These are phyloP conservation scores for Novymonas esmeraldas DNA, from an alignment of 208 protist genomes.

Conservation along the genomic window DNA sequence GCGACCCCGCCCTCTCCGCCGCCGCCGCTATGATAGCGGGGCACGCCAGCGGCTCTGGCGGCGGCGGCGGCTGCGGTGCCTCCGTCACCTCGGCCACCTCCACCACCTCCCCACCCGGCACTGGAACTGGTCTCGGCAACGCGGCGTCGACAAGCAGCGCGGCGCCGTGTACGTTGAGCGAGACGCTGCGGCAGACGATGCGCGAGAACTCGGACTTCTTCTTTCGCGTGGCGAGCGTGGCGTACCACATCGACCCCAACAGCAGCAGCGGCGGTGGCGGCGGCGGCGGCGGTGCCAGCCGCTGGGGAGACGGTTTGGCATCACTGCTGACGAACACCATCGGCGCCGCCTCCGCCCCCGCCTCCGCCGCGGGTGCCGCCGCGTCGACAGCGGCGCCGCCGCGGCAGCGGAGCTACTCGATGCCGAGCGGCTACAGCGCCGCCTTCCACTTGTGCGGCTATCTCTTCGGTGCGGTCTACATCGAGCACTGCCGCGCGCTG, in stretches of 20 bases:
- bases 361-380: background rate
- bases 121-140: background rate
- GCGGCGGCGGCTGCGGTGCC: constrained; percentile 1
- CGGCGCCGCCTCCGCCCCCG: background rate
- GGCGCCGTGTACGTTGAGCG: constrained; percentile 12
- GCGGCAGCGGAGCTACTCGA: constrained; percentile 26
- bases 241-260: constrained; percentile 32
- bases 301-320: constrained; percentile 14
- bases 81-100: background rate
- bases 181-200: constrained; percentile 25
- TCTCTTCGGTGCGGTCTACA: constrained; percentile 34
- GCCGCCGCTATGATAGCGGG: no score
- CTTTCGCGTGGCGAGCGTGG: constrained; percentile 39
- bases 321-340: constrained; percentile 27
- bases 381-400: constrained; percentile 3
- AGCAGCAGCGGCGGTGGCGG: background rate
- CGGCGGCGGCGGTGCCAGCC: background rate
- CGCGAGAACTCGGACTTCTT: constrained; percentile 38
- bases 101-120: background rate
- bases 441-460: constrained; percentile 37
- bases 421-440: constrained; percentile 34
- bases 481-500: constrained; percentile 22
- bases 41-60: no score
- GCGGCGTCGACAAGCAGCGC: background rate
- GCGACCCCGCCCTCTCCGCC: background rate